A percentile compares a stretch with the other conserved stretches of the same genome.
phyloP scores from a whole-genome alignment of 2,329 filamentous ascomycete species.

The Fusarium decemcellulare region DNA sequence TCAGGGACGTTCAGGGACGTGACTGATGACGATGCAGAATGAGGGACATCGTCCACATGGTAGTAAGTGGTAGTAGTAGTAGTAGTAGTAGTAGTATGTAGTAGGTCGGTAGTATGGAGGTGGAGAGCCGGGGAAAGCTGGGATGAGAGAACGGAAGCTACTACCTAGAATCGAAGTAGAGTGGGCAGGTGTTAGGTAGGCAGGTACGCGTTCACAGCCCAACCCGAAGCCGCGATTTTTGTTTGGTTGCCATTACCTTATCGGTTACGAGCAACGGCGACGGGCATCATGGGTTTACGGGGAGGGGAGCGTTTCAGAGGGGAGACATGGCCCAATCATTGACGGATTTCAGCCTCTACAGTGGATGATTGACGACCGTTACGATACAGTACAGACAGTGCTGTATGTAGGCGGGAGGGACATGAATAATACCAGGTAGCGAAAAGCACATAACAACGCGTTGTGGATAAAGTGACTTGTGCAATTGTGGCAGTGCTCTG shows the following conservation, averaged over 20 bases:
- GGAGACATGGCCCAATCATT: background rate
- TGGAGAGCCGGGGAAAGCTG: conserved; percentile 11
- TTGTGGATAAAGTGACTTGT: background rate
- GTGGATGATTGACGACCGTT: background rate
- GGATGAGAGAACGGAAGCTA: conserved; percentile 1
- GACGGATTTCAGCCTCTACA: background rate
- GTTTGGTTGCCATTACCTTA: background rate
- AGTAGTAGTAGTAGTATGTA: background rate
- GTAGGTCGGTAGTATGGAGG: background rate
- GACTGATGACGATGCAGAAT: conserved; percentile 13
- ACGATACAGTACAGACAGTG: background rate
- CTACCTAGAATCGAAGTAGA: conserved; percentile 5
- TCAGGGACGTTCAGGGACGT: conserved; percentile 30
- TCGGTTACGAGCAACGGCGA: background rate
- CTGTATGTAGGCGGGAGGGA: background rate
- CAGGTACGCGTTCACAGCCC: conserved; percentile 9
- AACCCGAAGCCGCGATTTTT: background rate
- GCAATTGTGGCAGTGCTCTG: conserved; percentile 18
- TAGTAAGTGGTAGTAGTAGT: background rate
- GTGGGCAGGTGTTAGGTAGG: background rate
- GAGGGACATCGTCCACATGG: conserved; percentile 20
- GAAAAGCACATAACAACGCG: background rate
- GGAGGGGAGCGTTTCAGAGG: background rate
- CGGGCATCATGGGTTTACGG: background rate
- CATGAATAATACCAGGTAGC: background rate